These are phyloP conservation scores for Peterozyma xylosa DNA, from an alignment of 805 yeast species.

Conservation along the genomic window DNA sequence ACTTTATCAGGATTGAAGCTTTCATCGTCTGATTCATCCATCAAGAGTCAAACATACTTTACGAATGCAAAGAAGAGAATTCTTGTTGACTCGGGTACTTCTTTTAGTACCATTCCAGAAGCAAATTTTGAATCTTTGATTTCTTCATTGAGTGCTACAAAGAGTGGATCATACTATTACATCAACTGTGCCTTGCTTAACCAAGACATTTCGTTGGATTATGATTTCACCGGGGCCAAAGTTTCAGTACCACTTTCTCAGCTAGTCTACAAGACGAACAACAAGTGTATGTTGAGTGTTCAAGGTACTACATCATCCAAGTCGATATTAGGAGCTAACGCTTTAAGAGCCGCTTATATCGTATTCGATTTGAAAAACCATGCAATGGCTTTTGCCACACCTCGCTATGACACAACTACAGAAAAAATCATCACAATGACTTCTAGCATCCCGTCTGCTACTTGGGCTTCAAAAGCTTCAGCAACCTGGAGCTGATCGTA, in stretches of 20 bases:
- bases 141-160: slow-evolving; percentile 2
- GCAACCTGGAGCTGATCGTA: too few species aligned
- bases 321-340: slow-evolving; percentile 51
- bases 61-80: slow-evolving; percentile 15
- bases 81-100: slow-evolving; percentile 47
- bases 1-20: slow-evolving; percentile 2
- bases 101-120: slow-evolving; percentile 37
- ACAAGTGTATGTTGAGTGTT: slow-evolving; percentile 2
- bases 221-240: slow-evolving; percentile 5
- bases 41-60: not conserved
- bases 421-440: slow-evolving; percentile 25
- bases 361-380: slow-evolving; percentile 55
- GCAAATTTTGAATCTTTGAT: slow-evolving; percentile 10
- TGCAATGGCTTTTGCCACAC: slow-evolving; percentile 46
- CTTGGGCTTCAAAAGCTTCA: slow-evolving; percentile 12
- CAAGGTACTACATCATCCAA: not conserved
- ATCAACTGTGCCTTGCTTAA: slow-evolving; percentile 2
- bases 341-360: slow-evolving; percentile 52
- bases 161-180: not conserved
- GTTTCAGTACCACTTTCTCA: slow-evolving; percentile 3
- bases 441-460: slow-evolving; percentile 23
- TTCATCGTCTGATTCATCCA: slow-evolving; percentile 1
- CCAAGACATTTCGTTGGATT: slow-evolving; percentile 2
- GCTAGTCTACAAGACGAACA: slow-evolving; percentile 2
- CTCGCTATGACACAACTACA: slow-evolving; percentile 16